Percentiles rank a stretch among this genome's conserved stretches.
These are phyloP conservation scores for Aureobasidium melanogenum DNA, from an alignment of 2,329 filamentous ascomycete species.

Conservation along the genomic window DNA sequence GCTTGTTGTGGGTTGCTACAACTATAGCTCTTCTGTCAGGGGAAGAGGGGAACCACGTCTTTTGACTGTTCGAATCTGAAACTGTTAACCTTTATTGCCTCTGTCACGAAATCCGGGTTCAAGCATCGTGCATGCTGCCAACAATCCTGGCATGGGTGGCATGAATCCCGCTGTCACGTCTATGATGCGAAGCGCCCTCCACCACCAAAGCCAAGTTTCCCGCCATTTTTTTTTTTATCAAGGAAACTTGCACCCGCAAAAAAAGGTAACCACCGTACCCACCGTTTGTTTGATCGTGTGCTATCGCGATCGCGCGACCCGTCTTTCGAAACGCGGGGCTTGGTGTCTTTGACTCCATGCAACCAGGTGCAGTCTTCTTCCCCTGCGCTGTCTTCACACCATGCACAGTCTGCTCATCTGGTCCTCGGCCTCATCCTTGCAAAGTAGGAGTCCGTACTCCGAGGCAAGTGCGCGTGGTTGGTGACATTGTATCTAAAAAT, in stretches of 20 bases:
- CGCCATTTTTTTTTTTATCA: neutral
- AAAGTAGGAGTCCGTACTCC: neutral
- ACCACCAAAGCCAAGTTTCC: slow-evolving; percentile 1
- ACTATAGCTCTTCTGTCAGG: neutral
- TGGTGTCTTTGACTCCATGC: neutral
- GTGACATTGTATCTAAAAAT: neutral
- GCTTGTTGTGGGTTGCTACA: neutral
- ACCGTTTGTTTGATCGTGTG: neutral
- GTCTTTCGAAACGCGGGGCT: slow-evolving; percentile 5
- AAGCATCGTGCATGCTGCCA: neutral
- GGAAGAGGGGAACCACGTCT: neutral
- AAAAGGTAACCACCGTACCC: neutral
- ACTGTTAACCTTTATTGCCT: neutral
- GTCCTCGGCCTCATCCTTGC: neutral
- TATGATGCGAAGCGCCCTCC: slow-evolving; percentile 7
- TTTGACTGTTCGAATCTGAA: neutral
- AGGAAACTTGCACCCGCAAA: neutral
- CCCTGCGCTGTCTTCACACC: neutral
- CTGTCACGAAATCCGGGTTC: neutral
- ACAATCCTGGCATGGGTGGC: neutral
- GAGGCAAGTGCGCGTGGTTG: neutral
- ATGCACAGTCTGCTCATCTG: neutral
- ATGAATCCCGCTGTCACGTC: neutral
- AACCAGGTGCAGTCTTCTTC: neutral
- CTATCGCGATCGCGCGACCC: slow-evolving; percentile 3